Evolutionary conservation across 1,284 basidiomycete genomes (phyloP), one percentile per base, ranked within the genome.

Genomic region (Trichosporon asahii): DNA sequence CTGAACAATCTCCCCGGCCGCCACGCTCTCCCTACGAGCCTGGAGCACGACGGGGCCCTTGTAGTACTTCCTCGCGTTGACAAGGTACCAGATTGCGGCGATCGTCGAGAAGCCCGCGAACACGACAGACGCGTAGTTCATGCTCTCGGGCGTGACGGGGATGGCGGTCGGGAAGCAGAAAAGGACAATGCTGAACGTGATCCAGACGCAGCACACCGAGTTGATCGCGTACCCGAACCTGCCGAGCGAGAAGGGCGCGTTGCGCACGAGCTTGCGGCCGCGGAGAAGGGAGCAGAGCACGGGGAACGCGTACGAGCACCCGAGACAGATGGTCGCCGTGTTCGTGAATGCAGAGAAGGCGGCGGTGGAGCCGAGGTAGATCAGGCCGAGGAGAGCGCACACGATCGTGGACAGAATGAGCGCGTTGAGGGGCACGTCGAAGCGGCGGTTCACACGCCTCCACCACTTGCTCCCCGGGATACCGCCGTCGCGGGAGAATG

Each of bases 81-180:
- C 85, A 65, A 86, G 63, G 74, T 89, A 89, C 88, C 88, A 89
- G 15, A 84, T 80, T 0, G 84, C 86, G 55, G 88, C 88, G 35
- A 89, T 85, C 9, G 80, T 73, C 1, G 81, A 87, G 73, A 89
- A 89, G 1, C 87, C 88, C 23, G 89, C 85, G 70, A 89, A 89
- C 23, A 89, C 88, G 5, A 88, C 88, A 29, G 87, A 88, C 14
- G 86, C 88, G 72, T 88, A 84, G 74, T 80, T 80, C 77, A 78
- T 80, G 66, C 70, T 71, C 64, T 71, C 60, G 11, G 73, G 69
- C 9, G 77, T 77, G 60, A 80, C 77, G n/a, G 78, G 78, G n/a
- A 80, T 70, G 12, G 70, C 70, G 21, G 76, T 75, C 0, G 78
- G 74, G 65, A 74, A 67, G 35, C 73, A 72, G 68, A 74, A 74